phyloP scores from a whole-genome alignment of 148 eudicot genomes.

The Diospyros lotus region DNA sequence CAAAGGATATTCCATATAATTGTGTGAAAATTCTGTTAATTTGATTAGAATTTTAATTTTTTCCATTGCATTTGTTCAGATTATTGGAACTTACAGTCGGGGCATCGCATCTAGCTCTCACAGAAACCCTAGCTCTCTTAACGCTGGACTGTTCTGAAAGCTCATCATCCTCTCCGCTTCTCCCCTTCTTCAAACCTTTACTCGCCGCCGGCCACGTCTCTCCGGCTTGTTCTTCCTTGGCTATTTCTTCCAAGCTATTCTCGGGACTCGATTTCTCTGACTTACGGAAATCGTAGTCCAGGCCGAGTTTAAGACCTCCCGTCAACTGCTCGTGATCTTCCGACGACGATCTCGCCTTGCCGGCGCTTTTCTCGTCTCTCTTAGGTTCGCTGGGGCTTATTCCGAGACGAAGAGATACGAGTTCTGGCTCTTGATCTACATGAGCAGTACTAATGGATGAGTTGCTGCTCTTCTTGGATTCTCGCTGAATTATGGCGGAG shows the following conservation, averaged over 20 bases:
- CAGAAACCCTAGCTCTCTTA: slow-evolving; percentile 81
- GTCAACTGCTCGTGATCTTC: slow-evolving; percentile 17
- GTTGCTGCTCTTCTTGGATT: slow-evolving; percentile 20
- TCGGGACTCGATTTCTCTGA: slow-evolving; percentile 27
- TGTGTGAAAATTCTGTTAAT: too few species aligned
- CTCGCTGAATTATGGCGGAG: slow-evolving; percentile 27
- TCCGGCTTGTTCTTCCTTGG: slow-evolving; percentile 32
- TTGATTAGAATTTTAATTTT: too few species aligned
- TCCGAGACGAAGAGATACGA: slow-evolving; percentile 60
- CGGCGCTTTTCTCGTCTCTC: slow-evolving; percentile 16
- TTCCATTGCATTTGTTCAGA: too few species aligned
- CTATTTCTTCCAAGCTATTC: slow-evolving; percentile 18
- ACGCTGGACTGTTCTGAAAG: slow-evolving; percentile 28
- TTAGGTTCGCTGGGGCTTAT: slow-evolving; percentile 23
- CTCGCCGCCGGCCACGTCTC: slow-evolving; percentile 48
- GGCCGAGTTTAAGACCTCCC: slow-evolving; percentile 43
- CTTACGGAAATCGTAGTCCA: slow-evolving; percentile 20
- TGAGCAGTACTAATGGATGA: slow-evolving; percentile 4
- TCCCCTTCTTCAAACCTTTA: slow-evolving; percentile 37
- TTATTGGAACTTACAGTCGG: slow-evolving; percentile 54
- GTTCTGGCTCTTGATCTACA: slow-evolving; percentile 40
- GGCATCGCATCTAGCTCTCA: slow-evolving; percentile 73
- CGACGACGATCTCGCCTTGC: slow-evolving; percentile 18
- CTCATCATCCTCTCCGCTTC: slow-evolving; percentile 45
- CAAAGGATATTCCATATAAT: too few species aligned